phyloP scores from a whole-genome alignment of 768 basidiomycete species.

The Pleurotus salmoneostramineus region DNA sequence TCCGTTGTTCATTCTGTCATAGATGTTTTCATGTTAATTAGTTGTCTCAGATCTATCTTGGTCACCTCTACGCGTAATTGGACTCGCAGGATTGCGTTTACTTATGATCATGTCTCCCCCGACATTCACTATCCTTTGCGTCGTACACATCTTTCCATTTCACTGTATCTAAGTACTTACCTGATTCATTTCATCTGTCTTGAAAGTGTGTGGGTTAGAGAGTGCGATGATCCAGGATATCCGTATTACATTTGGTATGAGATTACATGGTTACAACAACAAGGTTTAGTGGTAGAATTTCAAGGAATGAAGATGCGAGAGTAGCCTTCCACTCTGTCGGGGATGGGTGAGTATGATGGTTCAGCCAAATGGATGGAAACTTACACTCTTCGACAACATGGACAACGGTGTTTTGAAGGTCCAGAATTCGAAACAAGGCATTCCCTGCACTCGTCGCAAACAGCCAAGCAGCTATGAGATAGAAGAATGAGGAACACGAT shows the following conservation, averaged over 20 bases:
- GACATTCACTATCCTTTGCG: too few relatives aligned
- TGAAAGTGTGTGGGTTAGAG: too few relatives aligned
- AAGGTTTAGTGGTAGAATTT: background rate
- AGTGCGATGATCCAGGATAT: background rate
- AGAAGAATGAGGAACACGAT: background rate
- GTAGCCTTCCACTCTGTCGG: slow-evolving; percentile 42
- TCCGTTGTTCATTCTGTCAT: background rate
- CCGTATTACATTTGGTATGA: too few relatives aligned
- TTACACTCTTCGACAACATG: slow-evolving; percentile 58
- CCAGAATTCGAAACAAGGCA: slow-evolving; percentile 51
- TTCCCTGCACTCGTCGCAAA: slow-evolving; percentile 66
- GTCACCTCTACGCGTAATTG: background rate
- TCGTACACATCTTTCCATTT: too few relatives aligned
- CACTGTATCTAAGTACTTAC: too few relatives aligned
- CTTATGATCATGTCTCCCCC: too few relatives aligned
- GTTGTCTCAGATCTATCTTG: background rate
- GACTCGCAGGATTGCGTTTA: too few relatives aligned
- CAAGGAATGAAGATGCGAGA: slow-evolving; percentile 45
- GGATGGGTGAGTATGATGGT: background rate
- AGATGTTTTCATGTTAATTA: background rate
- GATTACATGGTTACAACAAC: too few relatives aligned
- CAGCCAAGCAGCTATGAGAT: slow-evolving; percentile 42
- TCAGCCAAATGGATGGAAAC: slow-evolving; percentile 15
- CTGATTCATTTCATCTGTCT: too few relatives aligned
- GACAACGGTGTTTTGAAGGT: slow-evolving; percentile 59